phyloP scores from a whole-genome alignment of 306 rosid genomes.

The Morella rubra region DNA sequence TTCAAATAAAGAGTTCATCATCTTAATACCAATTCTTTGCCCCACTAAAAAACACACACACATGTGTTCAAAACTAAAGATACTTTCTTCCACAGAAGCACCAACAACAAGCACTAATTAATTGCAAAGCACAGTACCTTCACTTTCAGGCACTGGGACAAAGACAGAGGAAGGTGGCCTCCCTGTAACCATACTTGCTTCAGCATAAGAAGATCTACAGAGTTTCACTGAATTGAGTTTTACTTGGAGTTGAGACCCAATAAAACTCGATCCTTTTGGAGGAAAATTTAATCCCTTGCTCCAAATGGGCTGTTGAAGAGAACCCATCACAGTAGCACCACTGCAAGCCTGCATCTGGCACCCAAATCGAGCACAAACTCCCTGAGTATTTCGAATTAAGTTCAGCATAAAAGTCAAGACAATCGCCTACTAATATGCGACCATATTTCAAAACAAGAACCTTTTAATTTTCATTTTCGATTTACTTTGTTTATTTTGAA shows the following conservation, averaged over 20 bases:
- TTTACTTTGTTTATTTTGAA: no score
- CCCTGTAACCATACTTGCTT: conserved; percentile 59
- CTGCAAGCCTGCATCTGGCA: conserved; percentile 54
- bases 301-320: conserved; percentile 57
- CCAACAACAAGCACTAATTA: background rate
- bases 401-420: background rate
- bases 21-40: background rate
- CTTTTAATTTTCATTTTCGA: no score
- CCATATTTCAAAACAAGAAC: background rate
- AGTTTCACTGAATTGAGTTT: conserved; percentile 41
- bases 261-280: conserved; percentile 29
- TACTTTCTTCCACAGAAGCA: background rate
- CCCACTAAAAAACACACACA: background rate
- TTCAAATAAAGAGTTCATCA: no score
- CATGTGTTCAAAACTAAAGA: no score
- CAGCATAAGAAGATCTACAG: conserved; percentile 41
- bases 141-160: conserved; percentile 41
- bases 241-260: conserved; percentile 37
- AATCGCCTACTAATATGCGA: background rate
- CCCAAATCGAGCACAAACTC: conserved; percentile 5
- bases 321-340: conserved; percentile 61
- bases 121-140: conserved; percentile 41
- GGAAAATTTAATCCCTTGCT: conserved; percentile 40
- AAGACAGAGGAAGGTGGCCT: conserved; percentile 43
- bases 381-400: background rate